A percentile compares a stretch with the other conserved stretches of the same genome.
These are phyloP conservation scores for Penicillium fuscoglaucum DNA, from an alignment of 2,329 filamentous ascomycete genomes.

Conservation along the genomic window DNA sequence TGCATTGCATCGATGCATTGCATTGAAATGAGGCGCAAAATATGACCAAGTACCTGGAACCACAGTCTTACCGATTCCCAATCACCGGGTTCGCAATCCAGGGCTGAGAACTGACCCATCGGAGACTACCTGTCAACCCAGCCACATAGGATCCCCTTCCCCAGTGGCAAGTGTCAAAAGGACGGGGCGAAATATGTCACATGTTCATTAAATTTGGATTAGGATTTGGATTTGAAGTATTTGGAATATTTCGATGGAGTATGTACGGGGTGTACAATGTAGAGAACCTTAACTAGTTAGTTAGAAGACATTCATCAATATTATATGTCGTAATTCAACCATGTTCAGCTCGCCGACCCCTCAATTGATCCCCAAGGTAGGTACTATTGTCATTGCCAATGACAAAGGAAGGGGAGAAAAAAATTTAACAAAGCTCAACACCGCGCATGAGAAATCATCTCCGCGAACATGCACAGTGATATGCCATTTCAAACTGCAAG, in stretches of 20 bases:
- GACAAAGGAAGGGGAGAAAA: background rate
- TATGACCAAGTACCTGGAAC: conserved; percentile 12
- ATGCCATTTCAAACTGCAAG: conserved; percentile 39
- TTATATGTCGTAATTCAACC: conserved; percentile 4
- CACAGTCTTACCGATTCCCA: background rate
- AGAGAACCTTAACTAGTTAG: background rate
- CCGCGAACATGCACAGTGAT: conserved; percentile 24
- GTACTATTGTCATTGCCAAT: background rate
- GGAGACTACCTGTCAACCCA: conserved; percentile 13
- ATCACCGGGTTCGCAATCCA: conserved; percentile 3
- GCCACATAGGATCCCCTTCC: conserved; percentile 1
- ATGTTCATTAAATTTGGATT: conserved; percentile 9
- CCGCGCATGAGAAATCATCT: conserved; percentile 4
- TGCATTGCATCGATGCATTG: conserved; percentile 4
- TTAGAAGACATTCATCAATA: conserved; percentile 3
- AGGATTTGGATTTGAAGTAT: conserved; percentile 7
- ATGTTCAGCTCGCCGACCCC: conserved; percentile 5
- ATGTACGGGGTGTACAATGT: background rate
- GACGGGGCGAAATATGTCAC: conserved; percentile 16
- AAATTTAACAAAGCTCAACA: background rate
- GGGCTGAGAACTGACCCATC: conserved; percentile 10
- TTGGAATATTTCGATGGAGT: conserved; percentile 3
- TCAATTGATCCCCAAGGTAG: background rate
- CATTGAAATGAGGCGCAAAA: conserved; percentile 11
- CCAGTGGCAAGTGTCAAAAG: conserved; percentile 9